Evolutionary conservation across 192 early-diverging fungal species (phyloP).

Genomic region (Linnemannia exigua): DNA sequence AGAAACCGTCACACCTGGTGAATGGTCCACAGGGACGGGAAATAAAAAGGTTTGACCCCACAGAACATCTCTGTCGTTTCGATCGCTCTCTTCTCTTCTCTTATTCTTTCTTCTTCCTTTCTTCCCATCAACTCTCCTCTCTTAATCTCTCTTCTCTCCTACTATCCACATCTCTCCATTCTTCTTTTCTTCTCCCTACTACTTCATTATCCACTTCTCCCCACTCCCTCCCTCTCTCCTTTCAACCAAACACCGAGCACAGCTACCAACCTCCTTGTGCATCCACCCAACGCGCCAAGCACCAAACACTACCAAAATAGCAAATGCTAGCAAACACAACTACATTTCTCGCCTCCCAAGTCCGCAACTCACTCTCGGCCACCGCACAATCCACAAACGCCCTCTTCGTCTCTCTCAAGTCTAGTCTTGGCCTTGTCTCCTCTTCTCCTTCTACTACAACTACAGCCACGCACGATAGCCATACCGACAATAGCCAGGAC

Average conservation of each 20-base stretch:
- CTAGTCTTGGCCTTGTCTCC: conserved; percentile 21
- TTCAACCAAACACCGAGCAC: conserved; percentile 8
- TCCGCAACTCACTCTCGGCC: conserved; percentile 37
- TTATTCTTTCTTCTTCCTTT: neutral
- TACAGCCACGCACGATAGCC: neutral
- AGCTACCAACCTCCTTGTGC: neutral
- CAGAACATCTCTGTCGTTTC: too few species aligned
- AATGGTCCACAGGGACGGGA: too few species aligned
- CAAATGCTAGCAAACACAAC: conserved; percentile 46
- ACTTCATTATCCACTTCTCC: too few species aligned
- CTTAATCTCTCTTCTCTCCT: neutral
- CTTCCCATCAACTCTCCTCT: neutral
- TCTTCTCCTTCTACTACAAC: neutral
- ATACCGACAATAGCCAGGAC: conserved; percentile 19
- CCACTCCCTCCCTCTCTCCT: conserved; percentile 22
- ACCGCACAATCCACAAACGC: conserved; percentile 40
- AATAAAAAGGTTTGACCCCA: too few species aligned
- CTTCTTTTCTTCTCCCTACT: neutral
- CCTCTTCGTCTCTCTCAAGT: conserved; percentile 28
- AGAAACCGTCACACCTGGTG: too few species aligned
- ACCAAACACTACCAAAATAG: neutral
- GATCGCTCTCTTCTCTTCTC: neutral
- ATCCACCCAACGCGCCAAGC: neutral
- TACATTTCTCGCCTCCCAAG: conserved; percentile 37
- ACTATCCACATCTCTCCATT: neutral